phyloP scores from a whole-genome alignment of 495 filamentous ascomycete species.

The Aspergillus avenaceus region DNA sequence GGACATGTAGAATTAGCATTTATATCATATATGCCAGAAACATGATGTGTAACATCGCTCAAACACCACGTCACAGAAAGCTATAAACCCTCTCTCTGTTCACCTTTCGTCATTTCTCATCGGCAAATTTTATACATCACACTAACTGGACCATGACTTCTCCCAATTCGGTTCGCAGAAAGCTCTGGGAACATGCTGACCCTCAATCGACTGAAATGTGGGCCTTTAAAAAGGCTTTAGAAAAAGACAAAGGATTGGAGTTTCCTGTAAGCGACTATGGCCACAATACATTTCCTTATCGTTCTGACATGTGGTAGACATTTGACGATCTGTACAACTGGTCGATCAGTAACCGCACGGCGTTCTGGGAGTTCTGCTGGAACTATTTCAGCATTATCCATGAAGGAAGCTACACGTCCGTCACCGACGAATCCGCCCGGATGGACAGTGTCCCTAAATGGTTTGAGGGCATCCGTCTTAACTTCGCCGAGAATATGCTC shows the following conservation, averaged over 20 bases:
- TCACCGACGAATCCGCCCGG: conserved; percentile 63
- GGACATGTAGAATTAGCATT: too few species aligned
- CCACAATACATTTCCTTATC: not conserved
- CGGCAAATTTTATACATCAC: not conserved
- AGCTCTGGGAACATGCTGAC: conserved; percentile 59
- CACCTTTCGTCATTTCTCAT: not conserved
- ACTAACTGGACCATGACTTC: not conserved
- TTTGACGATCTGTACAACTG: conserved; percentile 63
- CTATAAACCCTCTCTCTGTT: too few species aligned
- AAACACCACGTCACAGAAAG: too few species aligned
- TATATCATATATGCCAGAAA: too few species aligned
- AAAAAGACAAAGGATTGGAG: conserved; percentile 14
- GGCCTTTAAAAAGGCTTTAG: conserved; percentile 41
- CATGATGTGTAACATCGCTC: too few species aligned
- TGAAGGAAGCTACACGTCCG: conserved; percentile 50
- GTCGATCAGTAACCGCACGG: conserved; percentile 54
- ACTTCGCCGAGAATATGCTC: conserved; percentile 80
- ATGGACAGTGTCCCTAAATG: conserved; percentile 50
- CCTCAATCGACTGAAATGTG: conserved; percentile 61
- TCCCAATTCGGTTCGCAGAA: conserved; percentile 26
- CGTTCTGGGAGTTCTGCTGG: conserved; percentile 66
- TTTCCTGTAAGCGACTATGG: conserved; percentile 15
- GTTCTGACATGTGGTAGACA: conserved; percentile 8
- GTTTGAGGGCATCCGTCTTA: conserved; percentile 59
- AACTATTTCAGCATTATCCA: conserved; percentile 56